These are phyloP conservation scores for Fragilariopsis cylindrus DNA, from an alignment of 108 stramenopile genomes.

Conservation along the genomic window DNA sequence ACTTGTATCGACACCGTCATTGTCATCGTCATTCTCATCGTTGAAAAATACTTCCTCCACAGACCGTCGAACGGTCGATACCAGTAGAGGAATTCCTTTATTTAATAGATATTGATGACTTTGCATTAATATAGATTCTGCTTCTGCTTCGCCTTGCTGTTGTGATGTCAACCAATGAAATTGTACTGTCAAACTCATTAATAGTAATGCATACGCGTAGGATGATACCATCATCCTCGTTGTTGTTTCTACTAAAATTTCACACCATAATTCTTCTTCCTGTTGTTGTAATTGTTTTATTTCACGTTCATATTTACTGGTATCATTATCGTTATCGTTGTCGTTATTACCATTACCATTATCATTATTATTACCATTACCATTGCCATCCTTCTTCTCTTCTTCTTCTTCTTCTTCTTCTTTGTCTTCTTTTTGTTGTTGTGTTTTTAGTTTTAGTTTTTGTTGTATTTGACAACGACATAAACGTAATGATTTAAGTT, in stretches of 20 bases:
- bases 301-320: background rate
- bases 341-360: background rate
- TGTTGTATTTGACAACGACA: background rate
- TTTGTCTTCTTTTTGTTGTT: background rate
- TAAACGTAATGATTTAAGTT: conserved; percentile 15
- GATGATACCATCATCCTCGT: conserved; percentile 18
- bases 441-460: background rate
- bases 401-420: too few species aligned
- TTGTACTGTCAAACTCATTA: conserved; percentile 33
- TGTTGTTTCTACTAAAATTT: conserved; percentile 25
- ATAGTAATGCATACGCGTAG: conserved; percentile 23
- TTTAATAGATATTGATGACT: conserved; percentile 22
- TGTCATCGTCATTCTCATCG: background rate
- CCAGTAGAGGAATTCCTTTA: conserved; percentile 23
- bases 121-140: conserved; percentile 21
- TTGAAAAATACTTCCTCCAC: conserved; percentile 10
- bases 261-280: conserved; percentile 28
- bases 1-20: background rate
- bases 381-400: too few species aligned
- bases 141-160: background rate
- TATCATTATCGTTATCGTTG: background rate
- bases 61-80: conserved; percentile 27
- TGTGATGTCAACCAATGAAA: conserved; percentile 24
- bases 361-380: too few species aligned
- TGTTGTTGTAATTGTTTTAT: conserved; percentile 3